Evolutionary conservation across 306 rosid genomes (phyloP), one percentile per base, ranked within the genome.

Genomic region (Rubus parviflorus): DNA sequence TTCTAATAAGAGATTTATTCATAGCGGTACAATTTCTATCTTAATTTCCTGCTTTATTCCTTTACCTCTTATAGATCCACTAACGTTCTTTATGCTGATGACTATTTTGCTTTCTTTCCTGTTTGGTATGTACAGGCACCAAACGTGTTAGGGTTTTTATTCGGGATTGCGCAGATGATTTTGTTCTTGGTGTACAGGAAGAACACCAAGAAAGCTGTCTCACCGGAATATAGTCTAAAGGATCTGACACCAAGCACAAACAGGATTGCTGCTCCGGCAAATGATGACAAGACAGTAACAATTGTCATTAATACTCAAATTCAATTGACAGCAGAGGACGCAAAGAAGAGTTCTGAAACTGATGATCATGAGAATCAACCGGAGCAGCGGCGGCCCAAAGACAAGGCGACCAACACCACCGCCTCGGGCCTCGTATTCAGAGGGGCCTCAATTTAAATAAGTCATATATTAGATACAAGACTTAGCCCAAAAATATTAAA

Each of bases 91-190:
- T 23, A 58, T 58, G 22, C 45, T 63, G 22, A 63, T 63, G 68
- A 63, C 1, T 62, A 2, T 14, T n/a, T 66, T 51, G 30, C 20
- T 17, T 56, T 53, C 38, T 54, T 41, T 42, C 67, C 25, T 56
- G 66, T 47, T 22, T 66, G 67, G n/a, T 63, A 63, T 5, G n/a
- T 70, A 45, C 72, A 86, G 90, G 62, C 84, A 40, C 90, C 90
- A 73, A 86, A 83, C 78, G 40, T 83, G 11, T 63, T 83, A 4
- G 90, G 90, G 19, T 86, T 83, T 25, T 6, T 46, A 14, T 77
- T 86, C 10, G 90, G 87, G 40, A 65, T 72, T 6, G 83, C 75
- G 1, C 90, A 86, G 82, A 83, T 86, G 84, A 54, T 79, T 0
- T 13, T 83, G 63, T 83, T 83, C 74, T n/a, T 42, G 0, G 22